Conservation (phyloP, 2,329 filamentous ascomycete genomes). For the Verticillium klebahnii region DNA sequence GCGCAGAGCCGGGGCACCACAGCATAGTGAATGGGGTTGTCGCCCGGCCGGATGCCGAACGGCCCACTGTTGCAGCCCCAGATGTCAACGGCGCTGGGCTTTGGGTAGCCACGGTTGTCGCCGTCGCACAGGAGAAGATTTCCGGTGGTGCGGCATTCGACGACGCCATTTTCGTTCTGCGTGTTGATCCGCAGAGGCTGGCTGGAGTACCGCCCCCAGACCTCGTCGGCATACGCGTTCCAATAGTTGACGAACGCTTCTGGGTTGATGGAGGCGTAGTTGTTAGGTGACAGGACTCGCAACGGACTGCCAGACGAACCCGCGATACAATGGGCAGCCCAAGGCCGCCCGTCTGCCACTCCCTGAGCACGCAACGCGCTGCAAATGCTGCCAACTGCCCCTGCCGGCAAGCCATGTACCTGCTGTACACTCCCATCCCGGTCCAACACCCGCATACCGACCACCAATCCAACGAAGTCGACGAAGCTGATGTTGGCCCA, state of each 20-base stretch:
- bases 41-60: conserved; percentile 29
- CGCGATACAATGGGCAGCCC: conserved; percentile 40
- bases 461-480: conserved; percentile 44
- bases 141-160: conserved; percentile 32
- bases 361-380: conserved; percentile 31
- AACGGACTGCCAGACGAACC: conserved; percentile 29
- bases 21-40: conserved; percentile 35
- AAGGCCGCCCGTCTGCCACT: conserved; percentile 31
- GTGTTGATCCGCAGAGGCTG: conserved; percentile 37
- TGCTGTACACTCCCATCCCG: conserved; percentile 29
- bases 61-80: conserved; percentile 47
- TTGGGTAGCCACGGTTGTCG: conserved; percentile 36
- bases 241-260: conserved; percentile 36
- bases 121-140: conserved; percentile 32
- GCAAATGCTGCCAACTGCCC: conserved; percentile 35
- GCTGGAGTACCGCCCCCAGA: conserved; percentile 37
- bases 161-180: conserved; percentile 30
- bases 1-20: conserved; percentile 45
- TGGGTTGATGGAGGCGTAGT: conserved; percentile 30
- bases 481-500: conserved; percentile 48
- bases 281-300: conserved; percentile 39
- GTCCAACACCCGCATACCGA: conserved; percentile 42
- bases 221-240: conserved; percentile 37
- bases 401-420: conserved; percentile 32
- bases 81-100: conserved; percentile 40